Base-by-base conservation (phyloP, 352 stramenopile species). In the Pseudoperonospora humuli region DNA sequence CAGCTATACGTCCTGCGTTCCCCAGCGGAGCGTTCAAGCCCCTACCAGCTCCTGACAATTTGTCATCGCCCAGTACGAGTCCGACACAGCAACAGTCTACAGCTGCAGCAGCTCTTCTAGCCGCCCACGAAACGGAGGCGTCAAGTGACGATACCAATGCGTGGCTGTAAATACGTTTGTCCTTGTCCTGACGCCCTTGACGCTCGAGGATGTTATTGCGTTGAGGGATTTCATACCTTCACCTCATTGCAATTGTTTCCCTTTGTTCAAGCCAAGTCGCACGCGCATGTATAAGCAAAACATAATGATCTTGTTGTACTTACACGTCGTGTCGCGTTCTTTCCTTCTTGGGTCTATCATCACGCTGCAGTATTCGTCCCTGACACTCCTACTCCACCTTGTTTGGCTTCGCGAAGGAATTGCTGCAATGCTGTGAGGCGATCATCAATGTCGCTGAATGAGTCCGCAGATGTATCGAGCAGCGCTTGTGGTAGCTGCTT, bases 391-490 rank as follows among this genome's bases (percentile, higher is more conserved):
- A 39, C 33, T 3, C 45, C 52, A 10, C 65, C 64, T 61, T 86
- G 69, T 49, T 90, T 90, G 29, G 80, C 78, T 36, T 90, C 67
- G 57, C 75, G 73, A 19, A 93, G 63, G 20, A 93, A 93, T 50
- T 90, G 64, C 40, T 91, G 78, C 21, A 93, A 49, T 9, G 78
- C 80, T 20, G 73, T 89, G 25, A 90, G 50, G 5, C 80, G 69
- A n/a, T 90, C 77, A 47, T 93, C 80, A 38, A 93, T 87, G 39
- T 93, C 78, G 29, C 75, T 88, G 46, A 92, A 89, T 27, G 76
- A 88, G 37, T 88, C 75, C 3, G 75, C 39, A 0, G 76, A 86
- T 7, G 70, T 86, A 34, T 86, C 75, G 7, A 84, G 39, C 5
- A 86, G 40, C 7, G 61, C 66, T 33, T 54, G 46, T 4, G 62